Conservation (phyloP, 176 grass and related monocot genomes). For the Puya raimondii region DNA sequence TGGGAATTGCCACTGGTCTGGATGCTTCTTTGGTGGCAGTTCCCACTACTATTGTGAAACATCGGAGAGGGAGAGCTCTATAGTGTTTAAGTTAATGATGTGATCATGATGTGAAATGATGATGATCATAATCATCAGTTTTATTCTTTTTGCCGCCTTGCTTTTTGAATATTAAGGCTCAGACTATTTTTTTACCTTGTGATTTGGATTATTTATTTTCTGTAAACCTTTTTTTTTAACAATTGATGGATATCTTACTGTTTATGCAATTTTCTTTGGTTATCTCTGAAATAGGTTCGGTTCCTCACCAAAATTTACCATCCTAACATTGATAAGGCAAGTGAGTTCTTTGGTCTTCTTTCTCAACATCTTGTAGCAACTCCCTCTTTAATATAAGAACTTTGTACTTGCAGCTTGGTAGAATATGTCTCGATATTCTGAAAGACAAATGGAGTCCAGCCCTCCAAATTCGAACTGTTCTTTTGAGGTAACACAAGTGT, state of each 20-base stretch:
- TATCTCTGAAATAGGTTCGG: constrained; percentile 64
- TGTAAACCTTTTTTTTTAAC: background rate
- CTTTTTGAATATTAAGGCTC: too few species aligned
- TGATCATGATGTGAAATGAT: too few species aligned
- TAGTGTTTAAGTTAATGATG: too few species aligned
- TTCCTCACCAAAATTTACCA: constrained; percentile 99
- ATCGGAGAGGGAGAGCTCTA: too few species aligned
- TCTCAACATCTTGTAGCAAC: background rate
- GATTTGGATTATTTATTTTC: background rate
- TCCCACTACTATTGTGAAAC: too few species aligned
- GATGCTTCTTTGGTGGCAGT: too few species aligned
- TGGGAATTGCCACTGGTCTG: too few species aligned
- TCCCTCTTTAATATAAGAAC: constrained; percentile 7
- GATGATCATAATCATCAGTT: too few species aligned
- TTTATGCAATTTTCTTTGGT: background rate
- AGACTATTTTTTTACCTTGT: too few species aligned
- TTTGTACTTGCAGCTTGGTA: constrained; percentile 68
- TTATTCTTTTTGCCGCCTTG: too few species aligned
- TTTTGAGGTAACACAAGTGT: constrained; percentile 46
- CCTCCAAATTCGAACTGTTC: constrained; percentile 87
- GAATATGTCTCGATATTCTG: constrained; percentile 93
- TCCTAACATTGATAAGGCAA: constrained; percentile 98
- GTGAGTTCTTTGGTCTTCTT: constrained; percentile 11
- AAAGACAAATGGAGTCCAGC: constrained; percentile 97
- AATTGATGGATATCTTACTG: background rate